Conservation (phyloP, 2,329 filamentous ascomycete species). For the Thermoascus crustaceus region DNA sequence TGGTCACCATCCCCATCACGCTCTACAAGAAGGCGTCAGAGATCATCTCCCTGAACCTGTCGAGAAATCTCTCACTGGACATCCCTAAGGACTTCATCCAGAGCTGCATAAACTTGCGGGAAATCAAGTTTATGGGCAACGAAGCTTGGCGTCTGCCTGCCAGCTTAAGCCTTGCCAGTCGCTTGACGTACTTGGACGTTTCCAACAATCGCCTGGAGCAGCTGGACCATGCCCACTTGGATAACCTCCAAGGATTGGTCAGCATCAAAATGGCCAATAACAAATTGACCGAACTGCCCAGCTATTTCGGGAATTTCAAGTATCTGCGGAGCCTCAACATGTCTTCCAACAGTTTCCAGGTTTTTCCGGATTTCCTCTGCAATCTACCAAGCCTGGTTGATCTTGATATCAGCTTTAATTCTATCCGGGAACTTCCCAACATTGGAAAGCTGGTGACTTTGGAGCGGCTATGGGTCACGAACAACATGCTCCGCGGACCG, state of each 20-base stretch:
- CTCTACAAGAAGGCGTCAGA: constrained; percentile 86
- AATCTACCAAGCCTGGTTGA: constrained; percentile 76
- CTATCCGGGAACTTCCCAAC: constrained; percentile 68
- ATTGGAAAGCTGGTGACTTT: constrained; percentile 72
- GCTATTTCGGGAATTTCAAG: constrained; percentile 74
- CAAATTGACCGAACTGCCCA: constrained; percentile 66
- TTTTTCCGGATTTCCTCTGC: constrained; percentile 79
- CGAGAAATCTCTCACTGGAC: constrained; percentile 82
- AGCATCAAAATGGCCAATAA: constrained; percentile 95
- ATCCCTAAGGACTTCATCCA: constrained; percentile 95
- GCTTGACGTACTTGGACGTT: constrained; percentile 81
- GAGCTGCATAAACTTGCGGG: constrained; percentile 79
- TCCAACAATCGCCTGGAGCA: constrained; percentile 90
- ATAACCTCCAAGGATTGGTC: constrained; percentile 65
- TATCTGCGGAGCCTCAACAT: constrained; percentile 77
- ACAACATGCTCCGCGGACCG: constrained; percentile 73
- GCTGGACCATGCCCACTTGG: constrained; percentile 74
- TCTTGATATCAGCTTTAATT: constrained; percentile 94
- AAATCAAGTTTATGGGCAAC: constrained; percentile 94
- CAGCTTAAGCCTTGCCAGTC: constrained; percentile 71
- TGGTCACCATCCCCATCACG: constrained; percentile 89
- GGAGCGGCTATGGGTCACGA: constrained; percentile 89
- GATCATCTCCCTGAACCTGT: constrained; percentile 91
- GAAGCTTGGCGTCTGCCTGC: constrained; percentile 79
- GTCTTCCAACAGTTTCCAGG: constrained; percentile 83